Evolutionary conservation across 192 early-diverging fungal genomes (phyloP).

Genomic region (Backusella macrospora): DNA sequence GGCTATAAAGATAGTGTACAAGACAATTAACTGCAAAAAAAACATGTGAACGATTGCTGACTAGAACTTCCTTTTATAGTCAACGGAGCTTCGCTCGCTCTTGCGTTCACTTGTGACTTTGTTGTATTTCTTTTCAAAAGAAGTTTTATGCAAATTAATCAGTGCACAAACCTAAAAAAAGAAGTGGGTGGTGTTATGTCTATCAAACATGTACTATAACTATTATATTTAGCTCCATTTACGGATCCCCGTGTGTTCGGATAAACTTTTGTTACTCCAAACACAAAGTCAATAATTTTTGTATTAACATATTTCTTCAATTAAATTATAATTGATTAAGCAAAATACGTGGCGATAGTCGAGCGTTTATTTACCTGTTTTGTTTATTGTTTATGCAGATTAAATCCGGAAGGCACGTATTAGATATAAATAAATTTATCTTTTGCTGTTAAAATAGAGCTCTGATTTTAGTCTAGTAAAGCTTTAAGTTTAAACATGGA

Average conservation of each 20-base stretch:
- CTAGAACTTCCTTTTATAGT: slow-evolving; percentile 1
- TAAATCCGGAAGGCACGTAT: neutral
- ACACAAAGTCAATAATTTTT: neutral
- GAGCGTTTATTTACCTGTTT: neutral
- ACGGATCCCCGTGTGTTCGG: slow-evolving; percentile 5
- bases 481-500: neutral
- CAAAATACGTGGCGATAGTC: neutral
- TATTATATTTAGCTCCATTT: neutral
- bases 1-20: neutral
- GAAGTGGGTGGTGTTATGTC: neutral
- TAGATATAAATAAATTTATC: neutral
- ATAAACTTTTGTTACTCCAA: neutral
- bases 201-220: neutral
- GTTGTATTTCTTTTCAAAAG: neutral
- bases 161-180: neutral
- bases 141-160: slow-evolving; percentile 5
- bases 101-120: slow-evolving; percentile 7
- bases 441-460: neutral
- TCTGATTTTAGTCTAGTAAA: neutral
- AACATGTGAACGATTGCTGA: slow-evolving; percentile 1
- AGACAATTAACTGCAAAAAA: neutral
- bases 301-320: too few species aligned
- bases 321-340: too few species aligned
- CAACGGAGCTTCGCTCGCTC: neutral
- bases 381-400: slow-evolving; percentile 2